Conservation (phyloP, 371 early-diverging fungal species). For the Mucor circinelloides region DNA sequence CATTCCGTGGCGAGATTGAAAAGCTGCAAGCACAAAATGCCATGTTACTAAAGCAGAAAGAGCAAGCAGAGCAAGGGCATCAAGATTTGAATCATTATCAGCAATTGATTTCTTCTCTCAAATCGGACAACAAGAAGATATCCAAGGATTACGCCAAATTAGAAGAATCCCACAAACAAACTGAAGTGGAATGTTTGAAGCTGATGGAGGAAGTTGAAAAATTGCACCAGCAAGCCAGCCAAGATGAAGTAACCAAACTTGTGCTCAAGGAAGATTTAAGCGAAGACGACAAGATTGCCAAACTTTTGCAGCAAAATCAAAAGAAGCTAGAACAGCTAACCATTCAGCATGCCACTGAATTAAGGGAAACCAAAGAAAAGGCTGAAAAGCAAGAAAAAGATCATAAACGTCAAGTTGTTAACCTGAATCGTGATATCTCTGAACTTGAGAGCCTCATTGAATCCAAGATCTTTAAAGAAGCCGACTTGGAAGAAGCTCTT, state of each 20-base stretch:
- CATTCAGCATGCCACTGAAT: conserved; percentile 54
- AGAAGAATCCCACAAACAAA: conserved; percentile 65
- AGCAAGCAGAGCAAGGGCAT: conserved; percentile 46
- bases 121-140: conserved; percentile 59
- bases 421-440: conserved; percentile 68
- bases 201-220: conserved; percentile 78
- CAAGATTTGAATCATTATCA: conserved; percentile 36
- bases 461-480: conserved; percentile 75
- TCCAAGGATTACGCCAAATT: conserved; percentile 53
- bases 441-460: conserved; percentile 75
- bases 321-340: conserved; percentile 52
- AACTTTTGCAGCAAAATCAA: conserved; percentile 52
- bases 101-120: conserved; percentile 31
- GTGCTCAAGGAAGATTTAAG: conserved; percentile 9
- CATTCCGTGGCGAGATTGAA: conserved; percentile 40
- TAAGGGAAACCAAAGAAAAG: conserved; percentile 58
- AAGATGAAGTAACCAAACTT: conserved; percentile 13
- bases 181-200: conserved; percentile 72
- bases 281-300: conserved; percentile 44
- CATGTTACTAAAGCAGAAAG: conserved; percentile 49
- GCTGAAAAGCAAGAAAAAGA: conserved; percentile 56
- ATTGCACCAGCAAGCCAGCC: conserved; percentile 60
- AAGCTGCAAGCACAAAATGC: conserved; percentile 40
- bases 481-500: conserved; percentile 71
- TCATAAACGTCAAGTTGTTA: conserved; percentile 59